Conservation (phyloP, 441 rosid species). For the Brassica balearica region DNA sequence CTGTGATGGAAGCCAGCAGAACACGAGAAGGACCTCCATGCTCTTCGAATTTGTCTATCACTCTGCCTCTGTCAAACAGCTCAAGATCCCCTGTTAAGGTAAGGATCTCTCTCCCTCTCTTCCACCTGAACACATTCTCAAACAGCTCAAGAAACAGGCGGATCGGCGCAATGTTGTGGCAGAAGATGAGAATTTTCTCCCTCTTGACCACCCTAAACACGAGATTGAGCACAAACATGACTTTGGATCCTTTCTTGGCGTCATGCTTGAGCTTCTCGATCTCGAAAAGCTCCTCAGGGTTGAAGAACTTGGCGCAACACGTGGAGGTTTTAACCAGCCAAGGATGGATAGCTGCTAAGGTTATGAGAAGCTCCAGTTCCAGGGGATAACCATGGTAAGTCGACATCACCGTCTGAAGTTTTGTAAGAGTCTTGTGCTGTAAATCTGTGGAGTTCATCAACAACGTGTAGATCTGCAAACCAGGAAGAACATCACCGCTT, state of each 20-base stretch:
- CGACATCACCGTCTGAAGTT: slow-evolving; percentile 70
- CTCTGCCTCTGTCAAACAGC: slow-evolving; percentile 84
- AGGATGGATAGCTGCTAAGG: slow-evolving; percentile 92
- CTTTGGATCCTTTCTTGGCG: slow-evolving; percentile 76
- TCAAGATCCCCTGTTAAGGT: slow-evolving; percentile 89
- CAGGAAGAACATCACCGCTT: slow-evolving; percentile 75
- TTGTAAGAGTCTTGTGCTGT: slow-evolving; percentile 65
- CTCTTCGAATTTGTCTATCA: slow-evolving; percentile 89
- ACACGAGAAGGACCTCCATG: slow-evolving; percentile 66
- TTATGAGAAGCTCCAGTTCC: slow-evolving; percentile 83
- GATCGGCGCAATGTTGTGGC: slow-evolving; percentile 97
- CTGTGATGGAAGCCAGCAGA: slow-evolving; percentile 83
- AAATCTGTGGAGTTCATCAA: slow-evolving; percentile 82
- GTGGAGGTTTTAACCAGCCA: slow-evolving; percentile 72
- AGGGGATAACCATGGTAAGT: slow-evolving; percentile 72
- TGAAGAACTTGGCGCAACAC: slow-evolving; percentile 70
- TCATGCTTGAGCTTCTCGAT: slow-evolving; percentile 67
- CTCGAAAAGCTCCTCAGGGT: slow-evolving; percentile 49
- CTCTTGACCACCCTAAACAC: slow-evolving; percentile 69
- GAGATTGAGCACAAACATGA: slow-evolving; percentile 90
- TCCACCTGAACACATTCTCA: slow-evolving; percentile 73
- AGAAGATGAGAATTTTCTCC: slow-evolving; percentile 85
- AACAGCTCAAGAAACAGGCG: slow-evolving; percentile 66
- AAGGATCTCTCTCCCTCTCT: slow-evolving; percentile 73
- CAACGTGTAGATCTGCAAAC: slow-evolving; percentile 87